Evolutionary conservation across 768 basidiomycete species (phyloP), one percentile per base, ranked within the genome.

Genomic region (Suillus americanus): DNA sequence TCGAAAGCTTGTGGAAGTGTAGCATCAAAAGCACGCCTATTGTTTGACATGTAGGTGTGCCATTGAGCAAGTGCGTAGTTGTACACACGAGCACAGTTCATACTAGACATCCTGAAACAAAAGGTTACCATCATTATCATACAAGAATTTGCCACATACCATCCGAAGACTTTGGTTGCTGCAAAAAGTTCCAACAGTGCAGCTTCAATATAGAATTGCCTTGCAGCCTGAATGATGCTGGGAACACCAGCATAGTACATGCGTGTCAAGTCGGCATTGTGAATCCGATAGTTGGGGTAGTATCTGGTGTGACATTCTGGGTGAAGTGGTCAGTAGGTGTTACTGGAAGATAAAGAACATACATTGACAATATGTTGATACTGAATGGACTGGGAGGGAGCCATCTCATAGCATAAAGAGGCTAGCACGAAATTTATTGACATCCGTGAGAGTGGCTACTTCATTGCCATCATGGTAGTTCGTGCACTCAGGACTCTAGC

Each of bases 291-390:
- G 57, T 60, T 51, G 40, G n/a, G 64, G 55, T 72, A 63, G 61
- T 74, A 74, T 46, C 64, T 62, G 6, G 35, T n/a, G n/a, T 67
- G 41, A 43, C 72, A 73, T 41, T 56, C 72, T 72, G 25, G 23
- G 28, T 37, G 60, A 69, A 64, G 59, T 72, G 69, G 48, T 65
- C 61, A n/a, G 38, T 40, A 23, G 61, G 50, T 30, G 68, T 71
- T 18, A 38, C 71, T 69, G 4, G 35, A 28, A 40, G 23, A 63
- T 48, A 46, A 59, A 60, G 48, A 50, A 54, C 30, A 28, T 54
- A 69, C 67, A 14, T 41, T 65, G 65, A 60, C 75, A 76, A 64
- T 76, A 75, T 1, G 72, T 64, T 18, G 70, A 72, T 3, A 69
- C 69, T 1, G 69, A 68, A 60, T 72, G 72, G 5, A 71, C 65